These are phyloP conservation scores for Protomyces gravidus DNA, from an alignment of 1,139 yeast species.

Conservation along the genomic window DNA sequence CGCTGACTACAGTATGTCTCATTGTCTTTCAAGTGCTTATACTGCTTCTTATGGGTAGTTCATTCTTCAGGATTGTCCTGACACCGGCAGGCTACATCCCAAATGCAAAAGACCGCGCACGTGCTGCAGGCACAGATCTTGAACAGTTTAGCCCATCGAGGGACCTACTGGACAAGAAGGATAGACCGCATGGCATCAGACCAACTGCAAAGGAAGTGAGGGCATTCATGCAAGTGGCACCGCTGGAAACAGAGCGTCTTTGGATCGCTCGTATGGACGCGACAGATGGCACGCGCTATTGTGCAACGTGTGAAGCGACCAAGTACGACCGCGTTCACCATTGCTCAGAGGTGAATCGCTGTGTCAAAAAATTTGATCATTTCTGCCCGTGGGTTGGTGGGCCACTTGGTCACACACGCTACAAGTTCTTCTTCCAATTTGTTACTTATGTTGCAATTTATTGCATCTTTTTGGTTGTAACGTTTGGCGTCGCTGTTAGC, in stretches of 20 bases:
- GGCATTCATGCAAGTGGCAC: slow-evolving; percentile 2
- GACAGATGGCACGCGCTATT: slow-evolving; percentile 54
- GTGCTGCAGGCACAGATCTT: neutral
- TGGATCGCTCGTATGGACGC: slow-evolving; percentile 37
- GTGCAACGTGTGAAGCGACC: slow-evolving; percentile 69
- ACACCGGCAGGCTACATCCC: slow-evolving; percentile 29
- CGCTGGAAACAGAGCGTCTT: neutral
- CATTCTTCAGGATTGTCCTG: slow-evolving; percentile 19
- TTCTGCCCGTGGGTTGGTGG: slow-evolving; percentile 92
- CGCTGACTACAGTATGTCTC: slow-evolving; percentile 16
- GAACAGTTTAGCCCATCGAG: neutral
- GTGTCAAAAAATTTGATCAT: slow-evolving; percentile 64
- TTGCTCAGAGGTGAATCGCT: slow-evolving; percentile 61
- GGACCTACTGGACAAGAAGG: neutral
- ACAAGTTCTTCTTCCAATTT: slow-evolving; percentile 71
- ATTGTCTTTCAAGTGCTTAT: slow-evolving; percentile 16
- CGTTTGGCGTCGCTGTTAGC: slow-evolving; percentile 35
- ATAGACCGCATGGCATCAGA: neutral
- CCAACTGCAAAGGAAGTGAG: slow-evolving; percentile 4
- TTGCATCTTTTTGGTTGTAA: slow-evolving; percentile 41
- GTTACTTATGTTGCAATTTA: slow-evolving; percentile 52
- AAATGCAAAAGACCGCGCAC: slow-evolving; percentile 38
- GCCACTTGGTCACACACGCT: slow-evolving; percentile 76
- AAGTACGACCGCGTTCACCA: slow-evolving; percentile 90
- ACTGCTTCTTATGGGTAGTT: slow-evolving; percentile 15